These are phyloP conservation scores for Xylaria grammica DNA, from an alignment of 495 filamentous ascomycete genomes.

Conservation along the genomic window DNA sequence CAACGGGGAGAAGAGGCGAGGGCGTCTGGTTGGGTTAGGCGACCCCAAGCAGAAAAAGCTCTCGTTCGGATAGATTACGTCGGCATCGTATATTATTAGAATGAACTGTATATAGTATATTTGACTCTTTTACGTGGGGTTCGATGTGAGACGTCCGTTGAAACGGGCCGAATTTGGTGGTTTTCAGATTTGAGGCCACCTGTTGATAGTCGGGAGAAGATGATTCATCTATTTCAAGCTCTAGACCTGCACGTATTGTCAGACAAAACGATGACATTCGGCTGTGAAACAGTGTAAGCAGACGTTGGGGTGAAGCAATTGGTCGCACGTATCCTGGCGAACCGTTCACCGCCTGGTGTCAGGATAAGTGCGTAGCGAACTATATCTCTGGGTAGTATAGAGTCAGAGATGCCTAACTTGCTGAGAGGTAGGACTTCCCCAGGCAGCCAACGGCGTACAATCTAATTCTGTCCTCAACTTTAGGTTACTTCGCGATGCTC, in stretches of 20 bases:
- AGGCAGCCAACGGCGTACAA: too few relatives aligned
- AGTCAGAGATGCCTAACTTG: too few relatives aligned
- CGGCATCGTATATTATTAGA: background rate
- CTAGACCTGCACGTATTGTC: background rate
- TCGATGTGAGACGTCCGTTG: background rate
- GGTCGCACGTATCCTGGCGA: too few relatives aligned
- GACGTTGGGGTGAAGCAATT: too few relatives aligned
- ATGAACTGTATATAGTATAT: background rate
- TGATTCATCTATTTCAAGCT: background rate
- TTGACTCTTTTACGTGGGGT: background rate
- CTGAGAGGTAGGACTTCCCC: too few relatives aligned
- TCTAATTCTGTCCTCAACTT: too few relatives aligned
- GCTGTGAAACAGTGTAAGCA: too few relatives aligned
- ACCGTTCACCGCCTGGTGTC: too few relatives aligned
- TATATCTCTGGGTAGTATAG: too few relatives aligned
- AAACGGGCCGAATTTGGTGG: background rate
- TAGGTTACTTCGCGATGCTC: background rate
- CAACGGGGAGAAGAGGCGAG: constrained; percentile 43
- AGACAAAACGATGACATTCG: too few relatives aligned
- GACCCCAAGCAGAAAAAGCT: constrained; percentile 55
- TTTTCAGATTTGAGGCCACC: background rate
- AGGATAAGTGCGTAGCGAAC: too few relatives aligned
- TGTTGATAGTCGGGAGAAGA: background rate
- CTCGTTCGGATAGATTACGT: constrained; percentile 41
- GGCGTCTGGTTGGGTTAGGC: constrained; percentile 27